Evolutionary conservation across 116 monocot genomes (phyloP).

Genomic region (Trichopus zeylanicus): DNA sequence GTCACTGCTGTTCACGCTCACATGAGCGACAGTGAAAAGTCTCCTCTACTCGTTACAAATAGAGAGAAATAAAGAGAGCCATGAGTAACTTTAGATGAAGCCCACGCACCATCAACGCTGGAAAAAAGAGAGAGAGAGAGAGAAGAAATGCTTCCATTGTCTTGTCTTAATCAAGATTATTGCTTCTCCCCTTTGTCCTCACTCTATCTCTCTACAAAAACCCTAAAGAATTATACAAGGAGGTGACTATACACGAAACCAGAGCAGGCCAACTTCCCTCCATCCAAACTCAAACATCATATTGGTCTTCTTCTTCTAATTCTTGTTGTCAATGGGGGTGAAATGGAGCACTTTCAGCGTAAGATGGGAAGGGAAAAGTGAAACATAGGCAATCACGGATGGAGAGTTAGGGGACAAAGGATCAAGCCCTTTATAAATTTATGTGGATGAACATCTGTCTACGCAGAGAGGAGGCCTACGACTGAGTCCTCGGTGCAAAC

Average conservation of each 20-base stretch:
- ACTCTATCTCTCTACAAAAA: no score
- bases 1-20: constrained; percentile 3
- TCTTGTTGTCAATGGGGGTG: no score
- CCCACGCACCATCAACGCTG: no score
- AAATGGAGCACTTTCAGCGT: no score
- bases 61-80: not conserved
- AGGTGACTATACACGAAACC: constrained; percentile 7
- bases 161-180: constrained; percentile 6
- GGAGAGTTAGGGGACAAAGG: no score
- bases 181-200: not conserved
- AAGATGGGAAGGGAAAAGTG: no score
- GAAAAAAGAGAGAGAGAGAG: no score
- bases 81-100: not conserved
- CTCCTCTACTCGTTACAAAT: not conserved
- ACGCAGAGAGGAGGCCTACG: not conserved
- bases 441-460: not conserved
- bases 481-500: not conserved
- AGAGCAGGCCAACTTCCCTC: not conserved
- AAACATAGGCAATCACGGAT: no score
- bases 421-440: no score
- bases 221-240: no score
- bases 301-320: no score
- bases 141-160: not conserved
- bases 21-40: constrained; percentile 2
- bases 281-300: not conserved